Conservation (phyloP, 305 asterid genomes). For the Solanum hybrid region DNA sequence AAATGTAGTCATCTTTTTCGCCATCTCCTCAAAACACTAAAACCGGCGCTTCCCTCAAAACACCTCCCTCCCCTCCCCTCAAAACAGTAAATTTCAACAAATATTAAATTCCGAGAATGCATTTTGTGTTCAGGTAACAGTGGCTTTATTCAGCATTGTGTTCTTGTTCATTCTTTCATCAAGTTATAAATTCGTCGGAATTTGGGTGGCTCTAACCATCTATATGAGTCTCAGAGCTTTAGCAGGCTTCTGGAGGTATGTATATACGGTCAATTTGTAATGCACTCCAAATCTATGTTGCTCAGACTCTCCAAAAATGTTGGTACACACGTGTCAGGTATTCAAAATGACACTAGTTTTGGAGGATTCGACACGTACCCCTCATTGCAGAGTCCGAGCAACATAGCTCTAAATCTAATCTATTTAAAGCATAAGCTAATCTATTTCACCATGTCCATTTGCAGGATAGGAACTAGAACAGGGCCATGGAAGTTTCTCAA, state of each 20-base stretch:
- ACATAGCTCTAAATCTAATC: not conserved
- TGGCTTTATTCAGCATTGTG: slow-evolving; percentile 56
- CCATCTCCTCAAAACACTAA: not conserved
- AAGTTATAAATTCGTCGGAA: slow-evolving; percentile 48
- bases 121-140: slow-evolving; percentile 37
- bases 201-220: slow-evolving; percentile 56
- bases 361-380: not conserved
- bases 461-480: slow-evolving; percentile 70
- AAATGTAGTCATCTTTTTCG: not conserved
- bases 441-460: not conserved
- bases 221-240: slow-evolving; percentile 66
- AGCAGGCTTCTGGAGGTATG: slow-evolving; percentile 73
- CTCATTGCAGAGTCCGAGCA: not conserved
- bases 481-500: slow-evolving; percentile 67
- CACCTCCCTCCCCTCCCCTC: not conserved
- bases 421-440: not conserved
- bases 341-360: not conserved
- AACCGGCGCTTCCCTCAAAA: not conserved
- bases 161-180: slow-evolving; percentile 43
- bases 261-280: not conserved
- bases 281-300: not conserved
- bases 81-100: not conserved
- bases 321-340: not conserved
- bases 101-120: not conserved
- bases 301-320: not conserved